These are phyloP conservation scores for Verticillium klebahnii DNA, from an alignment of 2,329 filamentous ascomycete genomes.

Conservation along the genomic window DNA sequence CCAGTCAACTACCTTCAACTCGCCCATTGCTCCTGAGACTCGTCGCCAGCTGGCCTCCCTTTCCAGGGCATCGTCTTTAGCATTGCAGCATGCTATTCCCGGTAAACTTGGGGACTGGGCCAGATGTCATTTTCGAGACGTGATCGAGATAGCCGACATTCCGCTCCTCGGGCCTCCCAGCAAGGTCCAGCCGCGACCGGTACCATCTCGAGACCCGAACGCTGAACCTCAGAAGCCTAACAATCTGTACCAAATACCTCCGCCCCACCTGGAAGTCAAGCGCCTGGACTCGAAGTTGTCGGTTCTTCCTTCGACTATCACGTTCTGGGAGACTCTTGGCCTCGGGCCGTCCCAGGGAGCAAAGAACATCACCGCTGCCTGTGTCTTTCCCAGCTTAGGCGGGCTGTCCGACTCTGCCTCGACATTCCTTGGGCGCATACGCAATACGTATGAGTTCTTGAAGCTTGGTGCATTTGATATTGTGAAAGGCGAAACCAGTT, in stretches of 20 bases:
- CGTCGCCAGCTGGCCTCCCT: conserved; percentile 37
- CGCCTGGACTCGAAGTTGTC: conserved; percentile 66
- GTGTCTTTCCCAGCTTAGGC: conserved; percentile 63
- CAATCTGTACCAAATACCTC: conserved; percentile 57
- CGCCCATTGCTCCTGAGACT: conserved; percentile 23
- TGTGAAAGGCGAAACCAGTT: conserved; percentile 34
- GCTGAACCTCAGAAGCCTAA: conserved; percentile 44
- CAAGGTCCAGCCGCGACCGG: conserved; percentile 44
- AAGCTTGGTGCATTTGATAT: conserved; percentile 64
- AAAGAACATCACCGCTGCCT: conserved; percentile 68
- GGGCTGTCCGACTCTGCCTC: conserved; percentile 57
- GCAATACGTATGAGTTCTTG: conserved; percentile 67
- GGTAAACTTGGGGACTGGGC: conserved; percentile 32
- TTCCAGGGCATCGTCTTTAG: conserved; percentile 43
- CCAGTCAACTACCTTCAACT: conserved; percentile 7
- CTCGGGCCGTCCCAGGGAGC: conserved; percentile 65
- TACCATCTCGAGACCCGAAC: conserved; percentile 34
- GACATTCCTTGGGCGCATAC: conserved; percentile 63
- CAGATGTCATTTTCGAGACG: conserved; percentile 9
- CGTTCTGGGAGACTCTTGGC: conserved; percentile 79
- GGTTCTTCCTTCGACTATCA: conserved; percentile 66
- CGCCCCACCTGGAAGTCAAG: conserved; percentile 68
- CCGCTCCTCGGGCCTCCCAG: conserved; percentile 45
- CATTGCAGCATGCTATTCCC: conserved; percentile 39
- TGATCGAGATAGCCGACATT: conserved; percentile 17